Evolutionary conservation across 139 green algal species (phyloP).

Genomic region (Tetratostichococcus sp.): DNA sequence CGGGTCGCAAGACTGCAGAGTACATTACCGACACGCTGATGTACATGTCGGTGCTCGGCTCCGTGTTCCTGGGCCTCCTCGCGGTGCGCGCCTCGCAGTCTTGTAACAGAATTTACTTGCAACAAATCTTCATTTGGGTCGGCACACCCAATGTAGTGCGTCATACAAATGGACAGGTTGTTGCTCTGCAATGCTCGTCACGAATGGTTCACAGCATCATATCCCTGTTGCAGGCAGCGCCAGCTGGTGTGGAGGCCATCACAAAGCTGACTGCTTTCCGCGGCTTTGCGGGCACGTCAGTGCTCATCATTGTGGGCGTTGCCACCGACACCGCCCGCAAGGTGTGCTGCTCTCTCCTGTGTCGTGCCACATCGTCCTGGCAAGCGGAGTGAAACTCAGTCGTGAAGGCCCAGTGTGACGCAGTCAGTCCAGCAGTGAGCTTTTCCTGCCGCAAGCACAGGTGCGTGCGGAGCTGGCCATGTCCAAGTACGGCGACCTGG

Average conservation of each 20-base stretch:
- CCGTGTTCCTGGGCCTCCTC: slow-evolving; percentile 87
- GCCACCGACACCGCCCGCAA: slow-evolving; percentile 92
- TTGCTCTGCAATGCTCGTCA: too few species aligned
- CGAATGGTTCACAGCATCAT: not conserved
- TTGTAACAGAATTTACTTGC: too few species aligned
- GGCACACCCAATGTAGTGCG: too few species aligned
- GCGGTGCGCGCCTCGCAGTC: slow-evolving; percentile 20
- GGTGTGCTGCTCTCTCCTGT: too few species aligned
- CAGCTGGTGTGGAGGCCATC: slow-evolving; percentile 77
- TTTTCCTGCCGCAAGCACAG: not conserved
- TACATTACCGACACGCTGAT: slow-evolving; percentile 89
- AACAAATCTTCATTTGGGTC: too few species aligned
- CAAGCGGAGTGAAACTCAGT: too few species aligned
- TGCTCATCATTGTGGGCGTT: slow-evolving; percentile 83
- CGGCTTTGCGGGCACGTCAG: slow-evolving; percentile 93
- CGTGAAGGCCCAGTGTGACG: not conserved
- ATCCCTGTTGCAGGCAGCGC: slow-evolving; percentile 49
- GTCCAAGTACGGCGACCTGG: slow-evolving; percentile 81
- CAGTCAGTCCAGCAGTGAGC: not conserved
- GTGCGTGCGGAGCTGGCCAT: slow-evolving; percentile 81
- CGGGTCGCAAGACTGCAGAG: slow-evolving; percentile 79
- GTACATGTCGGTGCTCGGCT: slow-evolving; percentile 90
- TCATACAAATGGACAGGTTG: too few species aligned
- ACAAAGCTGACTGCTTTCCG: slow-evolving; percentile 85
- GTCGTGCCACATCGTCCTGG: too few species aligned